Evolutionary conservation across 2,329 filamentous ascomycete species (phyloP).

Genomic region (Neodidymelliopsis sp.): DNA sequence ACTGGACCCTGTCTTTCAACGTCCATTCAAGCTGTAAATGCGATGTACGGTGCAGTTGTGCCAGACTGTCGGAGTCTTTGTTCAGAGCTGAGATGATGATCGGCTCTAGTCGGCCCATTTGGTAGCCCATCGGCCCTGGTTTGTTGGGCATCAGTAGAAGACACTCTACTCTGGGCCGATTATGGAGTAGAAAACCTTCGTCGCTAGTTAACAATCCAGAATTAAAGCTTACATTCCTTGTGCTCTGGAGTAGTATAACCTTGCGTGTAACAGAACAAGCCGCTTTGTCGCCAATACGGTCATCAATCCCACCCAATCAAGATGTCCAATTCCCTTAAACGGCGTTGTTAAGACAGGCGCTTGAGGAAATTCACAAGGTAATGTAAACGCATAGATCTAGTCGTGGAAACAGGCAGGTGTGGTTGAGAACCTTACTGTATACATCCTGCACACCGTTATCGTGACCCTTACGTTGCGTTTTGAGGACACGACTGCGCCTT

Average conservation of each 20-base stretch:
- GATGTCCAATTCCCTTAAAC: no score
- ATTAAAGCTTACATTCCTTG: no score
- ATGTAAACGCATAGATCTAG: neutral
- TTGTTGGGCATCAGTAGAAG: neutral
- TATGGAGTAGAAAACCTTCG: no score
- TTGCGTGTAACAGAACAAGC: no score
- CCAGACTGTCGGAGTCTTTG: neutral
- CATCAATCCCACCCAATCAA: no score
- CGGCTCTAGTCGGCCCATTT: slow-evolving; percentile 1
- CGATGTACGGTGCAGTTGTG: neutral
- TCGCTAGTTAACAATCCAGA: no score
- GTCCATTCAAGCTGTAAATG: neutral
- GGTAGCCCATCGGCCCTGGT: neutral
- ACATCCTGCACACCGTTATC: neutral
- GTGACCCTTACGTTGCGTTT: neutral
- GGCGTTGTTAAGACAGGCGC: no score
- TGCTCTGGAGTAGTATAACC: no score
- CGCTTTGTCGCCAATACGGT: neutral
- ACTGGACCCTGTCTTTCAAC: neutral
- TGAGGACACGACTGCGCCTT: neutral
- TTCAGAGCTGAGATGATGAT: slow-evolving; percentile 2
- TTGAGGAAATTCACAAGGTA: neutral
- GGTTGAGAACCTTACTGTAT: slow-evolving; percentile 6
- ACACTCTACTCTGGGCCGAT: no score
- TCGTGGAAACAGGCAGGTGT: neutral